Evolutionary conservation across 768 basidiomycete species (phyloP), one percentile per base, ranked within the genome.

Genomic region (Tulasnella sp.): DNA sequence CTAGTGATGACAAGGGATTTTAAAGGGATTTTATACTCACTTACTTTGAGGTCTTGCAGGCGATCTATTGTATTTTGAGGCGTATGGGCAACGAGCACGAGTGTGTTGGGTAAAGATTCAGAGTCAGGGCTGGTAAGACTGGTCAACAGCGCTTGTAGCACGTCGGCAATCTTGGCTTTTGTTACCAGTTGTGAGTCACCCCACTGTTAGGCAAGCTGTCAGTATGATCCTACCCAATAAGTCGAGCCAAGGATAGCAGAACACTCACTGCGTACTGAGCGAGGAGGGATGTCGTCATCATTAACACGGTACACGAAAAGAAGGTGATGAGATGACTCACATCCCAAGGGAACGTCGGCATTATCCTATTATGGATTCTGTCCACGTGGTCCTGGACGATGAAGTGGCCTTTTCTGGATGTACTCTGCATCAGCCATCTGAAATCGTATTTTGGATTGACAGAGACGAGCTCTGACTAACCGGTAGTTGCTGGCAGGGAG

Each of bases 21-120:
- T 43, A 2, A 12, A 3, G 19, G 43, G 46, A 48, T 19, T 24
- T 48, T 53, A 41, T 43, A 69, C 85, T 66, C 66, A 89, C 87
- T 84, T 66, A 89, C 85, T 70, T 81, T 82, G 79, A 89, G 83
- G 49, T 88, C 85, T 53, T 86, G 83, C 38, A 90, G 73, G 17
- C 80, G 76, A 42, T 78, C 73, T 12, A 89, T 69, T 63, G 83
- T 77, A 2, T 75, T 76, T 38, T 73, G 70, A 42, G 80, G 67
- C 19, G 76, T 76, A 65, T 88, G 85, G 1, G 75, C 83, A 11
- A 91, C 79, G 4, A 91, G 73, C 15, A 90, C 84, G 34, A 91
- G 79, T 19, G 73, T 73, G 65, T 90, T 90, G 22, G 83, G 67
- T 0, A 73, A 70, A 12, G 80, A 83, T 65, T 91, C 88, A 1